Evolutionary conservation across 345 rosid species (phyloP), one percentile per base, ranked within the genome.

Genomic region (Eucalyptus erythrocorys): DNA sequence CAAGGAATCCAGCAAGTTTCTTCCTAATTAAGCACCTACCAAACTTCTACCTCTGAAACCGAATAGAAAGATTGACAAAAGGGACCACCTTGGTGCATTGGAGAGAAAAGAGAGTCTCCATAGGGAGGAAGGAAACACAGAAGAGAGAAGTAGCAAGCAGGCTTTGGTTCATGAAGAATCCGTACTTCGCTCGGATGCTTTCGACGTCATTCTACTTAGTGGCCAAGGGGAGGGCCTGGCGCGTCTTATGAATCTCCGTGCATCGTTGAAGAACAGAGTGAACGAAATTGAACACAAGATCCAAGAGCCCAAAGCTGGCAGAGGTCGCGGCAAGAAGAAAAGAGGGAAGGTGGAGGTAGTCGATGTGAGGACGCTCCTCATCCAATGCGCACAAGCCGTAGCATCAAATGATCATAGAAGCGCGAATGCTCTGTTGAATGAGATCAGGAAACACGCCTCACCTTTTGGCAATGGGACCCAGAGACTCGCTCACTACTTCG

Each of bases 381-480:
- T 91, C 51, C 89, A 47, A 76, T 91, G 92, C 64, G 92, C 92
- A 49, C 91, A 91, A 86, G 89, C 93, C 13, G 91, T 90, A 14
- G 92, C 93, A 40, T 88, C 43, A 47, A 88, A 76, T 71, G 93
- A 92, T 22, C 80, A 48, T 22, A 87, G 80, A 30, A 86, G 66
- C 87, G 88, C 93, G 22, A 89, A 64, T 40, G 91, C 88, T 13
- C 82, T 90, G 19, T 88, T 92, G 24, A 61, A 57, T 87, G 87
- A 90, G 90, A 88, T 92, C 53, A 90, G 91, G 88, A 89, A 79
- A 42, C 88, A 89, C 59, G 87, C 92, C 55, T 92, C 91, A 17
- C 88, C 90, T 48, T 89, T 55, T 16, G 92, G 92, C 3, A 91
- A 92, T 59, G 92, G 88, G 87, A 89, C 85, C 51, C 92, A 92